Conservation (phyloP, 1,284 basidiomycete species). For the Peniophora sp. region DNA sequence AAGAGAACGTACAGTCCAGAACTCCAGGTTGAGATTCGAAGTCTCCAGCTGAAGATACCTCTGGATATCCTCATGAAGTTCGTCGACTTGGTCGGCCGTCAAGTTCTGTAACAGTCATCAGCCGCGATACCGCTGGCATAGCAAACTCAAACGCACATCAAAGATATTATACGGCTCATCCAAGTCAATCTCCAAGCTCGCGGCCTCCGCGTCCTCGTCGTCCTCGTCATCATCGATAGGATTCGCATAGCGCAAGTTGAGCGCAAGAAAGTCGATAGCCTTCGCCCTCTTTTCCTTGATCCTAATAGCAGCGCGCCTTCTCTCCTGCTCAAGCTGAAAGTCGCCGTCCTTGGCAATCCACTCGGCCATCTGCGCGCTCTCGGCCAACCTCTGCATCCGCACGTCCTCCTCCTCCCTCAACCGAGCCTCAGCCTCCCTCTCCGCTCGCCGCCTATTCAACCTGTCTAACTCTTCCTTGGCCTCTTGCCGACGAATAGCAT, state of each 20-base stretch:
- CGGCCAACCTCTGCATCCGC: constrained; percentile 80
- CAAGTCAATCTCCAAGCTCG: constrained; percentile 93
- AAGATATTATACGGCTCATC: constrained; percentile 98
- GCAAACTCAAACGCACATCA: constrained; percentile 50
- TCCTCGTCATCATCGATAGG: constrained; percentile 64
- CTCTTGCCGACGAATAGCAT: constrained; percentile 78
- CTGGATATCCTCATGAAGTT: constrained; percentile 92
- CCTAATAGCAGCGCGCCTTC: constrained; percentile 85
- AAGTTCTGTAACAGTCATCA: constrained; percentile 57
- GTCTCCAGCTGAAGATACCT: constrained; percentile 86
- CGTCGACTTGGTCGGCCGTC: constrained; percentile 81
- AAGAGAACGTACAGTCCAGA: constrained; percentile 78
- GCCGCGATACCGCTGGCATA: not conserved
- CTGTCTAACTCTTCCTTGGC: constrained; percentile 94
- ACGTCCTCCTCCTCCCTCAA: constrained; percentile 90
- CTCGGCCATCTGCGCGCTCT: constrained; percentile 95
- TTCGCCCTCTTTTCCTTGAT: constrained; percentile 94
- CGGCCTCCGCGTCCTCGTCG: constrained; percentile 60
- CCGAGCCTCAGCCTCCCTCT: constrained; percentile 84
- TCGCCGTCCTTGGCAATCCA: constrained; percentile 98
- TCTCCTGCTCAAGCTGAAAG: constrained; percentile 94
- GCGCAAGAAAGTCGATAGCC: constrained; percentile 88
- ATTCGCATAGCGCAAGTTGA: constrained; percentile 86
- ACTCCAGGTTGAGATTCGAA: constrained; percentile 82
- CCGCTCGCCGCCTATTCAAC: constrained; percentile 83